A percentile compares a stretch with the other conserved stretches of the same genome.
phyloP scores from a whole-genome alignment of 148 eudicot genomes.

The Cornus controversa region DNA sequence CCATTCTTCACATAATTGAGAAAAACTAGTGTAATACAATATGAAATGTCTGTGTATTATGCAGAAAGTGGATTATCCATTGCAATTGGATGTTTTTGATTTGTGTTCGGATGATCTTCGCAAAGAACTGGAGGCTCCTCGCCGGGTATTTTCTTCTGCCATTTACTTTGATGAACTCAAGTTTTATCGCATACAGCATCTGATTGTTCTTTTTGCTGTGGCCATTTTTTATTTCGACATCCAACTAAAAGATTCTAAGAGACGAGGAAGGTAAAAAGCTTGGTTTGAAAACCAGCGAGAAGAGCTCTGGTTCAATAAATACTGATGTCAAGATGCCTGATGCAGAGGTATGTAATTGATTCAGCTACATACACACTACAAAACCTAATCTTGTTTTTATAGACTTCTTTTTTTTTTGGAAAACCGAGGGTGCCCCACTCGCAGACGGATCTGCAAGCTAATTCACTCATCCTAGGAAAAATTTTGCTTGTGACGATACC shows the following conservation, averaged over 20 bases:
- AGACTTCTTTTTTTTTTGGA: neutral
- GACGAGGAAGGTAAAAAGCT: slow-evolving; percentile 90
- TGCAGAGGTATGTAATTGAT: slow-evolving; percentile 58
- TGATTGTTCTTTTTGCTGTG: neutral
- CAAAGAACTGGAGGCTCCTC: slow-evolving; percentile 79
- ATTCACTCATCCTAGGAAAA: too few species aligned
- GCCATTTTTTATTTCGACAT: slow-evolving; percentile 4
- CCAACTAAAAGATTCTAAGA: slow-evolving; percentile 54
- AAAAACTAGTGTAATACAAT: neutral
- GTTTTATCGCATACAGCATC: neutral
- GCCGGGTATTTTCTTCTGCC: slow-evolving; percentile 50
- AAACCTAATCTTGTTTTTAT: neutral
- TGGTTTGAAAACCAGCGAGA: slow-evolving; percentile 68
- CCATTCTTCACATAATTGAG: neutral
- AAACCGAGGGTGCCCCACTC: too few species aligned
- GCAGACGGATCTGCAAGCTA: too few species aligned
- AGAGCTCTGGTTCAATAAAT: slow-evolving; percentile 55
- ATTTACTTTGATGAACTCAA: neutral
- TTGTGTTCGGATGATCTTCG: slow-evolving; percentile 89
- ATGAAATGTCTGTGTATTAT: slow-evolving; percentile 3
- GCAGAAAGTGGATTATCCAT: slow-evolving; percentile 98
- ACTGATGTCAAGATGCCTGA: slow-evolving; percentile 82
- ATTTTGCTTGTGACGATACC: too few species aligned
- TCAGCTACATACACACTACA: neutral
- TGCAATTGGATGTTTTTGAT: slow-evolving; percentile 88